Conservation (phyloP, 106 monocot genomes). For the Narthecium ossifragum region DNA sequence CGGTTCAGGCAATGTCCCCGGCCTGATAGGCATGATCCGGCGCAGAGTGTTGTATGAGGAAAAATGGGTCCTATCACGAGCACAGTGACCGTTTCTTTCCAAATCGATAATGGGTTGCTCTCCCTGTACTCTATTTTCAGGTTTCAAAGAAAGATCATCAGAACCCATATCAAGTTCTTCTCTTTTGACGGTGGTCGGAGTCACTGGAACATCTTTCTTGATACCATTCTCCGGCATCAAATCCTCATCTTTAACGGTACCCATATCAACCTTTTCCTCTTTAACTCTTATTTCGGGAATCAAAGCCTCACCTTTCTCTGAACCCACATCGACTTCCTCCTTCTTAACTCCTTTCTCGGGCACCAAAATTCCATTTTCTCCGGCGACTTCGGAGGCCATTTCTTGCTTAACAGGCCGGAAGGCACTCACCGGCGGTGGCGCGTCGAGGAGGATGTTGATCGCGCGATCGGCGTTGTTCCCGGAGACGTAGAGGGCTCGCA, state of each 20-base stretch:
- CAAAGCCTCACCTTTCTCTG: not conserved
- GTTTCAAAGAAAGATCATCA: too few relatives aligned
- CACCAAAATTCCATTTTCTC: slow-evolving; percentile 7
- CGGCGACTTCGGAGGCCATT: not conserved
- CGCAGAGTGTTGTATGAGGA: slow-evolving; percentile 44
- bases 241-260: not conserved
- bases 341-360: slow-evolving; percentile 7
- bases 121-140: not conserved
- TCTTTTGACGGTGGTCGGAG: not conserved
- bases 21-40: slow-evolving; percentile 40
- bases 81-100: too few relatives aligned
- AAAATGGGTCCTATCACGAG: slow-evolving; percentile 23
- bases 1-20: not conserved
- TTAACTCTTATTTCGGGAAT: slow-evolving; percentile 1
- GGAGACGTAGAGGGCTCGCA: slow-evolving; percentile 33
- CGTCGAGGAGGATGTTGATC: slow-evolving; percentile 64
- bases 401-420: not conserved
- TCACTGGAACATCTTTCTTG: not conserved
- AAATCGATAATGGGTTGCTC: not conserved
- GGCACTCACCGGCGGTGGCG: slow-evolving; percentile 8
- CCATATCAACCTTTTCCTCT: too few relatives aligned
- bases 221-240: not conserved
- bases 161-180: not conserved
- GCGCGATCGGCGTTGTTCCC: slow-evolving; percentile 64
- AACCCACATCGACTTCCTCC: slow-evolving; percentile 5